Conservation (phyloP, 2,329 filamentous ascomycete genomes). For the Sphaerulina musiva region DNA sequence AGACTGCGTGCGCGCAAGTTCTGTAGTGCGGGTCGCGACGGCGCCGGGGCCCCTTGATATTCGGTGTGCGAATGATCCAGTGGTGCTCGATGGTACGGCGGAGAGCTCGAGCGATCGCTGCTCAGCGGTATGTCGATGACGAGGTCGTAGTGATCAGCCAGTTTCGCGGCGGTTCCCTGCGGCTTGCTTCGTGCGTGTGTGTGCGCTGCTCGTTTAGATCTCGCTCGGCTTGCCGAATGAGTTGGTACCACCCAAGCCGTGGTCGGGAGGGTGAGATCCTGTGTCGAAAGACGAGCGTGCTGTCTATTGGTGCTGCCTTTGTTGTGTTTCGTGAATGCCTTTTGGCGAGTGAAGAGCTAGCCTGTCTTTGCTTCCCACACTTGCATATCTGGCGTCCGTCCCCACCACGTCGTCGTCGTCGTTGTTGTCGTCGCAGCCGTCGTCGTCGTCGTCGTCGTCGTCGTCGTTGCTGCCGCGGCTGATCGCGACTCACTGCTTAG, state of each 20-base stretch:
- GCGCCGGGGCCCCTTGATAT: conserved; percentile 3
- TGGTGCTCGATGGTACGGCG: conserved; percentile 1
- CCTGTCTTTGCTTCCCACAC: not conserved
- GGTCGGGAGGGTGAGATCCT: not conserved
- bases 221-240: not conserved
- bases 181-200: not conserved
- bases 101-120: conserved; percentile 13
- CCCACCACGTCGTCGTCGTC: not conserved
- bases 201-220: not conserved
- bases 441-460: not conserved
- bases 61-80: not conserved
- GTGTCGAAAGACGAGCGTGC: not conserved
- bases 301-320: not conserved
- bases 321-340: not conserved
- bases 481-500: not conserved
- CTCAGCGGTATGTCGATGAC: conserved; percentile 8
- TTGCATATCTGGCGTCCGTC: not conserved
- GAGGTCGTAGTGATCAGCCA: conserved; percentile 8
- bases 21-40: conserved; percentile 8
- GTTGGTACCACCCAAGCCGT: not conserved
- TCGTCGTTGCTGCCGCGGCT: not conserved
- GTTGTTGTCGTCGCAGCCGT: not conserved
- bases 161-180: conserved; percentile 1
- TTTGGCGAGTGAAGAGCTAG: not conserved
- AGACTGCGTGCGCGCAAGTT: conserved; percentile 24